Base-by-base conservation (phyloP, 495 filamentous ascomycete genomes). In the Penicillium pancosmium region DNA sequence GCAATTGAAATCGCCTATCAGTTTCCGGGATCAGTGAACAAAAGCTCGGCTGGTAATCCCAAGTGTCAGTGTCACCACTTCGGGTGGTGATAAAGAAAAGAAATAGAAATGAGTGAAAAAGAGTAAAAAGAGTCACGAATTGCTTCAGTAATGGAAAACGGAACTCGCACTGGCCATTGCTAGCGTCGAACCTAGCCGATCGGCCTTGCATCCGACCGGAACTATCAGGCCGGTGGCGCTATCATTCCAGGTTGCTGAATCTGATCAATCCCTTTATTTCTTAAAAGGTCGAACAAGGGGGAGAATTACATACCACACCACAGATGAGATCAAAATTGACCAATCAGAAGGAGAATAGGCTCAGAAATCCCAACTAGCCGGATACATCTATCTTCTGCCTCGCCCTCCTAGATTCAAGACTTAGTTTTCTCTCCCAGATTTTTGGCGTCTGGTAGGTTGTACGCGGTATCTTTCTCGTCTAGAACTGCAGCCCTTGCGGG, bases 191-290 rank as follows among this genome's bases (percentile, higher is more conserved):
- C 46, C 43, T 63, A 55, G 56, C 31, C 33, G 44, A 52, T 57
- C 54, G 44, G 47, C 67, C 67, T 70, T 70, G 65, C 67, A 60
- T 70, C 25, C 13, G 8, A n/a, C 7, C 51, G 52, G 51, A 41
- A 62, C 64, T 69, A 69, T 67, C 56, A 47, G 5, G n/a, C 16
- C 11, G 23, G 43, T 68, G 65, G 62, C 60, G 57, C 51, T 41
- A 41, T 51, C 57, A 57, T 59, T 61, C 48, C 35, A 49, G 16
- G 55, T 3, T 53, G 55, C 59, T 67, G 54, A 59, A 36, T 59
- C 56, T 66, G 61, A 63, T 60, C 59, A 54, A 63, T 64, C 66
- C 53, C 41, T 60, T 50, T 25, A 8, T 12, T 23, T 55, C 59
- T 57, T 55, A 46, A 38, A 58, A 53, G 13, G 25, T 25, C 43